Evolutionary conservation across 2,329 filamentous ascomycete genomes (phyloP).

Genomic region (Cladosporium phlei): DNA sequence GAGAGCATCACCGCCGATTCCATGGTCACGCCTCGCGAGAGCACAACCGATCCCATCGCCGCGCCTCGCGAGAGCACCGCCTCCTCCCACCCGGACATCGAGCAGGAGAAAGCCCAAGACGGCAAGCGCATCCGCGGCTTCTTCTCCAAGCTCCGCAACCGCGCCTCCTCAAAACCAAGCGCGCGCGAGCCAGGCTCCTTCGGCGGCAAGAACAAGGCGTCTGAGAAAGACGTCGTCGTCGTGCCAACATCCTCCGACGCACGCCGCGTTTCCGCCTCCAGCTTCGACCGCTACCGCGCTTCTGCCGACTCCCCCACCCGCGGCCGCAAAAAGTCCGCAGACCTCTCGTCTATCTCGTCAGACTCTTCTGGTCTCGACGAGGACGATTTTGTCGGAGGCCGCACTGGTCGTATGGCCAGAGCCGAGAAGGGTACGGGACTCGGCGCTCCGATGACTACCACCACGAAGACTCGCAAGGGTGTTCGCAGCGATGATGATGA

Average conservation of each 20-base stretch:
- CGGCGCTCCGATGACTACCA: constrained; percentile 15
- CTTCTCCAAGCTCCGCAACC: constrained; percentile 25
- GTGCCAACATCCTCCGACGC: constrained; percentile 5
- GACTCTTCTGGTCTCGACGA: constrained; percentile 27
- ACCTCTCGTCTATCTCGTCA: constrained; percentile 22
- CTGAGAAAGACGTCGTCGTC: constrained; percentile 9
- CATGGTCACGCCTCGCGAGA: not conserved
- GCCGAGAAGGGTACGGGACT: constrained; percentile 19
- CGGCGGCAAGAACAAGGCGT: constrained; percentile 16
- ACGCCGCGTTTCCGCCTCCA: constrained; percentile 21
- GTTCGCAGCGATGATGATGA: constrained; percentile 33
- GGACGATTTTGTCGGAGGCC: constrained; percentile 27
- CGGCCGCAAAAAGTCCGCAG: constrained; percentile 13
- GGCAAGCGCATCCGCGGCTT: constrained; percentile 27
- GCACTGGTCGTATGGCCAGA: constrained; percentile 32
- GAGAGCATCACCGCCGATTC: not conserved
- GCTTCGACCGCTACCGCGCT: constrained; percentile 21
- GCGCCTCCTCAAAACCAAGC: constrained; percentile 15
- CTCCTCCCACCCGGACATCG: constrained; percentile 6
- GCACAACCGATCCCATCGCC: not conserved
- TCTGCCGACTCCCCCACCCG: not conserved
- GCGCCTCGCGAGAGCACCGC: constrained; percentile 7
- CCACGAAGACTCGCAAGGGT: constrained; percentile 18
- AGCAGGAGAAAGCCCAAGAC: constrained; percentile 9
- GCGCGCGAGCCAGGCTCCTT: constrained; percentile 16